Percentiles rank a stretch among this genome's conserved stretches.
Conservation (phyloP, 495 filamentous ascomycete genomes). For the Immersiella caudata region DNA sequence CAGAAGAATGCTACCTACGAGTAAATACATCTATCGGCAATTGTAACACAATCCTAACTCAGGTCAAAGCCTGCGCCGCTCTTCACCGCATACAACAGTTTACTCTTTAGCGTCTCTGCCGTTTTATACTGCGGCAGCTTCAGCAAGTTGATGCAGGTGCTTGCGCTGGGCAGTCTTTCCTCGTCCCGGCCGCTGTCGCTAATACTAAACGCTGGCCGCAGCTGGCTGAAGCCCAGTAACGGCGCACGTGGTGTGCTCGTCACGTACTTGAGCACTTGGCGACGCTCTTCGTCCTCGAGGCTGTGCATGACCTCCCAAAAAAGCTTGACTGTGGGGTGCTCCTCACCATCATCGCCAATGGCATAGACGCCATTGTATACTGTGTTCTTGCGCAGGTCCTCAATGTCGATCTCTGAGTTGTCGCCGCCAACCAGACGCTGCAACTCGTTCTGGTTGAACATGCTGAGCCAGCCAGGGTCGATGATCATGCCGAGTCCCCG, state of each 20-base stretch:
- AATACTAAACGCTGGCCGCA: slow-evolving; percentile 88
- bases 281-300: slow-evolving; percentile 71
- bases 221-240: slow-evolving; percentile 81
- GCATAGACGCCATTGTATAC: slow-evolving; percentile 83
- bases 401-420: slow-evolving; percentile 79
- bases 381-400: slow-evolving; percentile 85
- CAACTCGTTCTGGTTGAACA: slow-evolving; percentile 97
- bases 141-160: slow-evolving; percentile 93
- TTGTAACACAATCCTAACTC: slow-evolving; percentile 50
- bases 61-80: slow-evolving; percentile 95
- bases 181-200: slow-evolving; percentile 83
- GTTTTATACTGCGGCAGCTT: slow-evolving; percentile 86
- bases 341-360: slow-evolving; percentile 81
- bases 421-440: slow-evolving; percentile 92
- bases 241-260: slow-evolving; percentile 93
- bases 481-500: slow-evolving; percentile 85
- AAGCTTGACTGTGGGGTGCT: slow-evolving; percentile 79
- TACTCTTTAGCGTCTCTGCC: slow-evolving; percentile 65
- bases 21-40: neutral
- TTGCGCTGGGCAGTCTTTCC: slow-evolving; percentile 83
- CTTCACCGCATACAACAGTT: slow-evolving; percentile 87
- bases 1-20: neutral
- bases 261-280: slow-evolving; percentile 93
- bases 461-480: slow-evolving; percentile 87
- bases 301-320: slow-evolving; percentile 91